Evolutionary conservation across 305 asterid species (phyloP).

Genomic region (Fraxinus angustifolia): DNA sequence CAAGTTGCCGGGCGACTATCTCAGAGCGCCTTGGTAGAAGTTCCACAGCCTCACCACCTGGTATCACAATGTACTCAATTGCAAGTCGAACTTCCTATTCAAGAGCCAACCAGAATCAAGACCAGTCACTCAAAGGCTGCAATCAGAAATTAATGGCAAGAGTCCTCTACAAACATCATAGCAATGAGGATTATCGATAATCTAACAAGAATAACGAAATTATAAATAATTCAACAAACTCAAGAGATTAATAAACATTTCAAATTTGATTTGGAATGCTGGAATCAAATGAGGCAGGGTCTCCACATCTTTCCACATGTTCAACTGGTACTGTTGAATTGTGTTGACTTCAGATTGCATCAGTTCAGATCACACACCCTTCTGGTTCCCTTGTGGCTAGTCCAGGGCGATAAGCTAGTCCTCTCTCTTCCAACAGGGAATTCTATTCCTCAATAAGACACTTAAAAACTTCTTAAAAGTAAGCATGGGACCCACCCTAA

Average conservation of each 20-base stretch:
- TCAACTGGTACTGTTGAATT: neutral
- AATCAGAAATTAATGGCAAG: neutral
- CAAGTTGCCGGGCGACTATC: conserved; percentile 82
- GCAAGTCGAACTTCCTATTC: conserved; percentile 90
- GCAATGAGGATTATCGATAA: neutral
- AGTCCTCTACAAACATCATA: neutral
- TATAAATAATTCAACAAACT: neutral
- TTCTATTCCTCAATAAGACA: neutral
- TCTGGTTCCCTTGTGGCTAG: neutral
- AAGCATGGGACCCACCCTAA: neutral
- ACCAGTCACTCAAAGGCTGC: neutral
- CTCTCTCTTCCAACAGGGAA: neutral
- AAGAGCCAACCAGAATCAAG: conserved; percentile 2
- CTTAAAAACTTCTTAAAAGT: neutral
- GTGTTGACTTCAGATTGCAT: neutral
- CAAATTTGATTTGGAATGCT: neutral
- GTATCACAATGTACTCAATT: conserved; percentile 93
- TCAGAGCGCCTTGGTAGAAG: conserved; percentile 94
- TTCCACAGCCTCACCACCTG: conserved; percentile 93
- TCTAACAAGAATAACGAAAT: neutral
- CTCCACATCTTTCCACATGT: neutral
- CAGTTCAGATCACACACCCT: neutral
- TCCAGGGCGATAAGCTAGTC: neutral
- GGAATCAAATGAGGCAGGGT: neutral
- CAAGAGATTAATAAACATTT: neutral